These are phyloP conservation scores for Myxozyma melibiosi DNA, from an alignment of 805 yeast species.

Conservation along the genomic window DNA sequence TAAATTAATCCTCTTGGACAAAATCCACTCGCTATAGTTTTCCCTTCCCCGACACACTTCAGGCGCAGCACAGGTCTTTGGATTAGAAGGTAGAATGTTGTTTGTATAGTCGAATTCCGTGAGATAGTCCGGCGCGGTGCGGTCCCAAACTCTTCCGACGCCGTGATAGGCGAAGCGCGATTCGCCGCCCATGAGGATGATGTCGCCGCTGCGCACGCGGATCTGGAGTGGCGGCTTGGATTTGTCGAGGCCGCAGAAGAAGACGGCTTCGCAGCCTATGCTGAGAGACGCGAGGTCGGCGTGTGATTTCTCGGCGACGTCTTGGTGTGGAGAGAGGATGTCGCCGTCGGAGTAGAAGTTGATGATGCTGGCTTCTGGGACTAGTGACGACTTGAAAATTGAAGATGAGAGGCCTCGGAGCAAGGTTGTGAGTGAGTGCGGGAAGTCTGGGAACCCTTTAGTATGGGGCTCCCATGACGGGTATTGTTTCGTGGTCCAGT, in stretches of 20 bases:
- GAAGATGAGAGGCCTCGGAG: slow-evolving; percentile 13
- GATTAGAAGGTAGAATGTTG: neutral
- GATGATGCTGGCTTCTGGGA: slow-evolving; percentile 48
- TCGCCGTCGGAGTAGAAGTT: slow-evolving; percentile 50
- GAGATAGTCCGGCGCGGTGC: slow-evolving; percentile 42
- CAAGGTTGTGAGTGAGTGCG: slow-evolving; percentile 25
- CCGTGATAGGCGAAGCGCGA: slow-evolving; percentile 49
- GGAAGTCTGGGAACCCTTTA: slow-evolving; percentile 35
- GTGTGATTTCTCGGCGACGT: slow-evolving; percentile 45
- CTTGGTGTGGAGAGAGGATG: slow-evolving; percentile 49
- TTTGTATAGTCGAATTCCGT: slow-evolving; percentile 17
- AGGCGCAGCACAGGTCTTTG: neutral
- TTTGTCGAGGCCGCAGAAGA: slow-evolving; percentile 31
- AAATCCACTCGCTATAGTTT: slow-evolving; percentile 41
- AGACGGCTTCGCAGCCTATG: slow-evolving; percentile 47
- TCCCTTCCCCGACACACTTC: slow-evolving; percentile 17
- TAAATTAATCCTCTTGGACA: slow-evolving; percentile 44
- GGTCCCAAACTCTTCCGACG: slow-evolving; percentile 44
- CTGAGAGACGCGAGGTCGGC: slow-evolving; percentile 46
- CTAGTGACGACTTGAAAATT: neutral
- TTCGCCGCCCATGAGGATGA: slow-evolving; percentile 47
- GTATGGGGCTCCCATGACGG: slow-evolving; percentile 42
- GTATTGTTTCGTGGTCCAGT: slow-evolving; percentile 49
- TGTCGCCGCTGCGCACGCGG: slow-evolving; percentile 46
- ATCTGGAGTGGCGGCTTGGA: slow-evolving; percentile 42